A percentile compares a stretch with the other conserved stretches of the same genome.
Conservation (phyloP, 176 grass and related monocot genomes). For the Thinopyrum elongatum region DNA sequence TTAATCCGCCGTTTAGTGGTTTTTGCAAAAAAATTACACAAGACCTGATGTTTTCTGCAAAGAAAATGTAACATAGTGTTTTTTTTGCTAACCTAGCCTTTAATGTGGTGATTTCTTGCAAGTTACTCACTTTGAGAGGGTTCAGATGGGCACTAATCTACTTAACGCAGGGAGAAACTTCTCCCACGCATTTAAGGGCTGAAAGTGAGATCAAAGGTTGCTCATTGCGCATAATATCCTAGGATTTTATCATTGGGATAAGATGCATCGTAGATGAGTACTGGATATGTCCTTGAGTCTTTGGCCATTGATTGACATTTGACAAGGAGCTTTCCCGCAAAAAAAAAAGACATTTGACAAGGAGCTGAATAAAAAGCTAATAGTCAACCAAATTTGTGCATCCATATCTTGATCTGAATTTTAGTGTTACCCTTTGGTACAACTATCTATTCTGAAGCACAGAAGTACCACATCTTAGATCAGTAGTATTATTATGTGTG, state of each 20-base stretch:
- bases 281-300: not conserved
- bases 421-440: not conserved
- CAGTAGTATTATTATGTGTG: not conserved
- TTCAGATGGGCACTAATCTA: constrained; percentile 3
- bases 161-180: constrained; percentile 10
- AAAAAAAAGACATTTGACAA: not conserved
- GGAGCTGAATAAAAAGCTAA: not conserved
- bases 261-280: not conserved
- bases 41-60: too few relatives aligned
- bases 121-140: too few relatives aligned
- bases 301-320: not conserved
- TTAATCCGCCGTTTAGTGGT: too few relatives aligned
- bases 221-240: constrained; percentile 2
- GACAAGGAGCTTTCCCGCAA: constrained; percentile 1
- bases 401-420: not conserved
- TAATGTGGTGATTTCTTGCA: too few relatives aligned
- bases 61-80: too few relatives aligned
- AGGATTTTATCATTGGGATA: not conserved
- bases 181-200: constrained; percentile 3
- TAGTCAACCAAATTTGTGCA: not conserved
- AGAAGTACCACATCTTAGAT: not conserved
- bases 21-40: too few relatives aligned
- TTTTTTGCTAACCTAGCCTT: too few relatives aligned
- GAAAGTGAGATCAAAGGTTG: constrained; percentile 28
- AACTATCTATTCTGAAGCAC: not conserved